Evolutionary conservation across 108 stramenopile genomes (phyloP).

Genomic region (Discostella pseudostelligera): DNA sequence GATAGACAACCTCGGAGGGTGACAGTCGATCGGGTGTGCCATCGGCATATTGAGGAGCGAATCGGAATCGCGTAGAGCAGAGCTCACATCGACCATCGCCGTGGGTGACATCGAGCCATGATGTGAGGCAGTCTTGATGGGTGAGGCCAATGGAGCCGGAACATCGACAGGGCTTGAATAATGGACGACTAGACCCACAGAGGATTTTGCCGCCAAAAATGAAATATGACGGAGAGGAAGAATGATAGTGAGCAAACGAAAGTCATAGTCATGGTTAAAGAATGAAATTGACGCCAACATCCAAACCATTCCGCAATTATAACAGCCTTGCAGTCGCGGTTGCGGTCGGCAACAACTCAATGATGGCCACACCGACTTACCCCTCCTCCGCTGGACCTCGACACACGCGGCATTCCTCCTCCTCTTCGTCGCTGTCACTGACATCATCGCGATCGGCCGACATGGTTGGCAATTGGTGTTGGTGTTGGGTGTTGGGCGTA

Average conservation of each 20-base stretch:
- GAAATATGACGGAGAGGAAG: neutral
- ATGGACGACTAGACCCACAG: constrained; percentile 48
- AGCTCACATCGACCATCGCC: constrained; percentile 83
- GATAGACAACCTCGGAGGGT: constrained; percentile 59
- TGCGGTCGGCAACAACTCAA: neutral
- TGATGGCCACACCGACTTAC: constrained; percentile 48
- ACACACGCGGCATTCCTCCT: constrained; percentile 88
- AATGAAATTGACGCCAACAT: neutral
- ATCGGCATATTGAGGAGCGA: constrained; percentile 77
- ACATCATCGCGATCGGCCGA: constrained; percentile 8
- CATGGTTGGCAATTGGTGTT: neutral
- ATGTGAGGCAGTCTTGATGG: constrained; percentile 91
- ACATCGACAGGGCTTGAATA: constrained; percentile 86
- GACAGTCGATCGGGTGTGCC: constrained; percentile 79
- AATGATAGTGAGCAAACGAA: neutral
- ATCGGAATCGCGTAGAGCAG: constrained; percentile 79
- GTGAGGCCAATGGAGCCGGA: constrained; percentile 87
- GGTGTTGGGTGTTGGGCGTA: neutral
- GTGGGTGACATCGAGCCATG: constrained; percentile 82
- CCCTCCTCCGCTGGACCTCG: constrained; percentile 86
- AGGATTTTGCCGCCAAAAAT: too few species aligned
- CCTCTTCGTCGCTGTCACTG: constrained; percentile 62
- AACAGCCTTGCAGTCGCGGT: neutral
- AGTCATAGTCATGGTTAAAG: neutral
- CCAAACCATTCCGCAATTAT: neutral